Conservation (phyloP, 1,139 yeast genomes). For the Sugiyamaella novakii region DNA sequence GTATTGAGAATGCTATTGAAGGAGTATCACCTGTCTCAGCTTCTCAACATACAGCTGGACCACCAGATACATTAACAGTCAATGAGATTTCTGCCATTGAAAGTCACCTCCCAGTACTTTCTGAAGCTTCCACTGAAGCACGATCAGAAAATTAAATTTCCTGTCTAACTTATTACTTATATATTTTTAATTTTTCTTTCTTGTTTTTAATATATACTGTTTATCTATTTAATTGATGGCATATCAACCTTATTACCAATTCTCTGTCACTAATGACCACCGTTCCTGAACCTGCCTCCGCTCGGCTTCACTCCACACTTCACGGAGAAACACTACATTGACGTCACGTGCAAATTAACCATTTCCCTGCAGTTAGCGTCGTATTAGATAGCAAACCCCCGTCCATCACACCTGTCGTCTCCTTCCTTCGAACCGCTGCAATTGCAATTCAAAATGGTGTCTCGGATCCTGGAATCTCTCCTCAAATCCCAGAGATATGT, state of each 20-base stretch:
- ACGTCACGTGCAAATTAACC: slow-evolving; percentile 5
- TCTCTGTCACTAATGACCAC: too few relatives aligned
- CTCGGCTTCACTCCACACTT: too few relatives aligned
- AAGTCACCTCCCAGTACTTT: slow-evolving; percentile 28
- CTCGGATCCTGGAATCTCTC: slow-evolving; percentile 13
- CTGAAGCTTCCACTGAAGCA: slow-evolving; percentile 28
- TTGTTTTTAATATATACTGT: slow-evolving; percentile 2
- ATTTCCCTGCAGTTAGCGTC: too few relatives aligned
- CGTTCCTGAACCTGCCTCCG: too few relatives aligned
- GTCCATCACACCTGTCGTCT: too few relatives aligned
- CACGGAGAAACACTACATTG: too few relatives aligned
- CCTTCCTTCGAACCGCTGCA: too few relatives aligned
- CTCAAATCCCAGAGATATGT: slow-evolving; percentile 20
- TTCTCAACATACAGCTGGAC: too few relatives aligned
- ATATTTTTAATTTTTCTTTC: neutral
- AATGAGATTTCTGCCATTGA: slow-evolving; percentile 2
- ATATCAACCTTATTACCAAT: too few relatives aligned
- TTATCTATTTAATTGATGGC: too few relatives aligned
- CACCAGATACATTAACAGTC: too few relatives aligned
- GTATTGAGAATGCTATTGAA: neutral
- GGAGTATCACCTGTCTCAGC: neutral
- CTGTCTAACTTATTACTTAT: neutral
- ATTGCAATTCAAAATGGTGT: slow-evolving; percentile 10
- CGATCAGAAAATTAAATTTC: slow-evolving; percentile 18
- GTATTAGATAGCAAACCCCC: too few relatives aligned